A percentile compares a stretch with the other conserved stretches of the same genome.
These are phyloP conservation scores for Discostella stelligera DNA, from an alignment of 352 stramenopile genomes.

Conservation along the genomic window DNA sequence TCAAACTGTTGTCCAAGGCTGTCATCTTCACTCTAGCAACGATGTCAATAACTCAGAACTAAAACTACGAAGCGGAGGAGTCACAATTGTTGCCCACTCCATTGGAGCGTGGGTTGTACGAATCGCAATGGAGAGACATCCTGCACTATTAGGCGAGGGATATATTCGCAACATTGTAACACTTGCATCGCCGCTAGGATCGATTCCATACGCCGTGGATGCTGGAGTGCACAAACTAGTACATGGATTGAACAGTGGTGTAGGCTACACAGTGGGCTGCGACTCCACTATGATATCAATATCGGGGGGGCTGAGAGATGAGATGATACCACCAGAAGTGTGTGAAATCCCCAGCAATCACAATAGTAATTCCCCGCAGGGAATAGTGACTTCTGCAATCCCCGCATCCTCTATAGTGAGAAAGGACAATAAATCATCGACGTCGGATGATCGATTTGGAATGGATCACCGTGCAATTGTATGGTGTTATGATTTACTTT, in stretches of 20 bases:
- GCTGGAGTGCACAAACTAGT: slow-evolving; percentile 52
- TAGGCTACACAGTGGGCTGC: slow-evolving; percentile 5
- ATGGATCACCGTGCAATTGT: slow-evolving; percentile 79
- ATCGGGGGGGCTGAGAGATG: slow-evolving; percentile 69
- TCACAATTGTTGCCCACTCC: slow-evolving; percentile 73
- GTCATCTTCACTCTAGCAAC: slow-evolving; percentile 10
- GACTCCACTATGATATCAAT: slow-evolving; percentile 62
- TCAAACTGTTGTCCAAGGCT: slow-evolving; percentile 38
- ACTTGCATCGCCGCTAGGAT: slow-evolving; percentile 60
- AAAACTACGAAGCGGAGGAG: neutral
- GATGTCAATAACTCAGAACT: neutral
- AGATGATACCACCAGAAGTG: slow-evolving; percentile 67
- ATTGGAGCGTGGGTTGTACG: slow-evolving; percentile 65
- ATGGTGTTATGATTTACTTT: slow-evolving; percentile 75
- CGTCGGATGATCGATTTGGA: slow-evolving; percentile 36
- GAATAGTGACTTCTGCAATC: slow-evolving; percentile 24
- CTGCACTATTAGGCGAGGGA: slow-evolving; percentile 21
- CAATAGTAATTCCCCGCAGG: neutral
- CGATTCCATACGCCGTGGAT: slow-evolving; percentile 65
- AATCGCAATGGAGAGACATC: slow-evolving; percentile 47
- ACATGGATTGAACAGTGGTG: slow-evolving; percentile 25
- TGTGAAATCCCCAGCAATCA: slow-evolving; percentile 44
- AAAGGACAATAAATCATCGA: slow-evolving; percentile 3
- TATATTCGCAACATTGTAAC: slow-evolving; percentile 60
- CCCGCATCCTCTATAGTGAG: slow-evolving; percentile 31